Base-by-base conservation (phyloP, 2,329 filamentous ascomycete species). In the Arthroderma sp. region DNA sequence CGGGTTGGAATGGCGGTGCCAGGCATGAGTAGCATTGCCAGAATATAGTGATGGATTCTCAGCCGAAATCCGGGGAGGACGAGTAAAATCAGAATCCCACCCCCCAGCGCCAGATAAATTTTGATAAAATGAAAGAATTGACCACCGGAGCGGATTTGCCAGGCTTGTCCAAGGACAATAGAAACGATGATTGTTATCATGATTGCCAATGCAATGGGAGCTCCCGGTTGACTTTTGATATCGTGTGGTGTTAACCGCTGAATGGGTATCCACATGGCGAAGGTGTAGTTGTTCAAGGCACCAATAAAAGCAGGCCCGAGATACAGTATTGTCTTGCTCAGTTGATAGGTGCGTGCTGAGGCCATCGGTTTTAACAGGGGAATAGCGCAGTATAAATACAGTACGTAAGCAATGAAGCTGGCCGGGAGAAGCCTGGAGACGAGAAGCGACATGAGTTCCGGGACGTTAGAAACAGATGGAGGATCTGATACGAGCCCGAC, bases 41-140 rank as follows among this genome's bases (percentile, higher is more conserved):
- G 71, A 51, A 96, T 85, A 60, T 96, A 98, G 62, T 98, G 91
- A 59, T 98, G 91, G 46, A 98, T 87, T 31, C 91, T 80, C 41
- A 98, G 72, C 49, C 80, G 83, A 42, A 94, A 77, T 5, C 79
- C 76, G 0, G 89, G 89, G 4, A 94, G 65, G 1, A 75, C 67
- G 8, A 94, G 70, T 31, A 83, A 74, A 41, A 87, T 65, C 29
- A 91, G 57, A 32, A 96, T 76, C n/a, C 70, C 71, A 2, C 68
- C 59, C 1, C 78, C 66, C 50, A 94, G 76, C 4, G 84, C 67
- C 22, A 71, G 74, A 60, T 95, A 95, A 15, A 94, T 71, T 54
- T 77, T 78, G 4, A 95, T 74, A 56, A 88, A 89, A 34, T 73
- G 75, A 29, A 83, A 73, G 52, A 96, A 74, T 2, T 86, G 78